These are phyloP conservation scores for Carpinus fangiana DNA, from an alignment of 306 rosid species.

Conservation along the genomic window DNA sequence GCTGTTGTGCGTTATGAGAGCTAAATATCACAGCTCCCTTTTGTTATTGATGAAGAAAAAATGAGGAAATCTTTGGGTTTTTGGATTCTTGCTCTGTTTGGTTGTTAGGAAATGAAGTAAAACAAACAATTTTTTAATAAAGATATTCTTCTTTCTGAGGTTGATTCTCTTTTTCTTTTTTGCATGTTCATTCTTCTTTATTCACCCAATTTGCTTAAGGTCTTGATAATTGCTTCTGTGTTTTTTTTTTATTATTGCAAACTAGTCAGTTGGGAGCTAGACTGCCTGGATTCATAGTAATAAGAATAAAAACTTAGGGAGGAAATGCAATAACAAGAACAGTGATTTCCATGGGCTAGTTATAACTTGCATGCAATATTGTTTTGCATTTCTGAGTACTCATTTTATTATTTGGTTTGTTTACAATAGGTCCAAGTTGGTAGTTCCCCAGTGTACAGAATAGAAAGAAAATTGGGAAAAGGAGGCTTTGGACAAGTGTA, in stretches of 20 bases:
- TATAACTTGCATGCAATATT: not conserved
- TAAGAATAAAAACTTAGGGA: not conserved
- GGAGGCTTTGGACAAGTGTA: conserved; percentile 99
- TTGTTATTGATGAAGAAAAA: too few species aligned
- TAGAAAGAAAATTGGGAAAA: conserved; percentile 82
- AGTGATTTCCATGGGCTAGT: not conserved
- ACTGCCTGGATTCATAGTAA: not conserved
- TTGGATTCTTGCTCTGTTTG: too few species aligned
- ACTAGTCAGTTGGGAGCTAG: not conserved
- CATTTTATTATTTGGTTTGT: conserved; percentile 4
- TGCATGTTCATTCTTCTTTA: too few species aligned
- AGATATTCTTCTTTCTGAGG: not conserved
- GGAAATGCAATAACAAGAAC: not conserved
- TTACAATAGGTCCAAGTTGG: conserved; percentile 68
- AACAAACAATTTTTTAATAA: too few species aligned
- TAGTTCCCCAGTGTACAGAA: conserved; percentile 73
- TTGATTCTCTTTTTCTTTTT: not conserved
- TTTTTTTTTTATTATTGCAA: not conserved
- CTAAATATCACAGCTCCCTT: too few species aligned
- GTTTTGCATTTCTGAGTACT: not conserved
- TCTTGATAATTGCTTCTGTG: not conserved
- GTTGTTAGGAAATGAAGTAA: too few species aligned
- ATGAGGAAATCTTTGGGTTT: too few species aligned
- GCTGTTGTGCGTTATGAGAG: not conserved
- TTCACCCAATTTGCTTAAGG: not conserved